Evolutionary conservation across 371 early-diverging fungal species (phyloP), one percentile per base, ranked within the genome.

Genomic region (Capillidium rhysosporum): DNA sequence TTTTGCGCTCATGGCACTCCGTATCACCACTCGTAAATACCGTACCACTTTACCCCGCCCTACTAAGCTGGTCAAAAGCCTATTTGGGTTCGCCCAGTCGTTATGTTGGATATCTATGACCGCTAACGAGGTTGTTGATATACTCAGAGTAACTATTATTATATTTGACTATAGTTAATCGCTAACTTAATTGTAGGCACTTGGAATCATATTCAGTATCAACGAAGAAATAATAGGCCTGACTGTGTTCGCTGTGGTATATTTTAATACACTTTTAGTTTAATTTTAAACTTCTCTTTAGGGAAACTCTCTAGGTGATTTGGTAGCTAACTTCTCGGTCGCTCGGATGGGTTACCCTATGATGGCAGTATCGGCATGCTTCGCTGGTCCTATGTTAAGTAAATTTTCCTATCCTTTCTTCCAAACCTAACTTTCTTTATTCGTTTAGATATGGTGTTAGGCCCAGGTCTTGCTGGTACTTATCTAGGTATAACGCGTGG

Each of bases 351-450:
- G 88, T 1, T 84, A 73, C 56, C 86, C 88, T 1, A 69, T 74
- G 57, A 88, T 88, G 87, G 87, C 84, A 0, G 69, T 88, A 52
- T 76, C 82, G 21, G 89, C 89, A 0, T 86, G 87, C 55, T 88
- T 86, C 63, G 87, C 85, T 20, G 80, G 85, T 1, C 87, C 87
- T 5, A 71, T 87, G 75, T 61, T 87, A 18, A 84, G 78, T 80
- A 72, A 63, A 68, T 67, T 28, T n/a, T 2, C 18, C 23, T 1
- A 45, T 10, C 4, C 18, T 20, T 10, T n/a, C 1, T 29, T n/a
- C n/a, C 21, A 43, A 18, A 9, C 5, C 20, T 12, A 5, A 5
- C 18, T 7, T 7, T 44, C 18, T 10, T 3, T 29, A n/a, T 23
- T 4, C 26, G 2, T 26, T 3, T 46, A 46, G 47, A 51, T 51